Conservation (phyloP, 2,329 filamentous ascomycete genomes). For the Ophiostoma populinum region DNA sequence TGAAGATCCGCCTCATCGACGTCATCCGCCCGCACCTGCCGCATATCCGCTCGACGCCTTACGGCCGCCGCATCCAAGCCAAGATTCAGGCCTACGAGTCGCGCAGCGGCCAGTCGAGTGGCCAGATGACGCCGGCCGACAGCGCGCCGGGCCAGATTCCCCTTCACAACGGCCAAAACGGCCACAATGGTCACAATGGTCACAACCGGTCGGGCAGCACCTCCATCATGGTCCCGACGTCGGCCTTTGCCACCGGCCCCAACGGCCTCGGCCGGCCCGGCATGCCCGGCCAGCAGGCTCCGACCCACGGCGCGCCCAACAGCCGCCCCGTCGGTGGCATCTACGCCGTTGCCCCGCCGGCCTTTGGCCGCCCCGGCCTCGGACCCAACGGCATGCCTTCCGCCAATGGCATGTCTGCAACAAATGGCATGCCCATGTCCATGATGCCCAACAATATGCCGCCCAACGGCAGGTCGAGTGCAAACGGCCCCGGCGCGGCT, state of each 20-base stretch:
- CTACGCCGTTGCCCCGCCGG: constrained; percentile 10
- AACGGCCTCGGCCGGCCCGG: constrained; percentile 18
- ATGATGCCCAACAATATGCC: constrained; percentile 8
- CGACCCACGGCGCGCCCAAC: background rate
- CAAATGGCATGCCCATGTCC: no score
- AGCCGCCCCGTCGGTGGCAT: constrained; percentile 6
- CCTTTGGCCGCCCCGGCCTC: constrained; percentile 7
- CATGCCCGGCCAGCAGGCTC: background rate
- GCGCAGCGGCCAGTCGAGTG: constrained; percentile 24
- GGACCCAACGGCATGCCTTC: constrained; percentile 5
- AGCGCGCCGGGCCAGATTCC: constrained; percentile 36
- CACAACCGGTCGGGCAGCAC: constrained; percentile 26
- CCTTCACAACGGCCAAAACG: constrained; percentile 23
- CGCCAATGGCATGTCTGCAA: background rate
- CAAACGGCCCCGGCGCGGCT: constrained; percentile 8
- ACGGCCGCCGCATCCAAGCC: constrained; percentile 81
- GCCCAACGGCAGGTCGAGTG: no score
- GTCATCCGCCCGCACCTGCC: constrained; percentile 71
- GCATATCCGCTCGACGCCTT: constrained; percentile 74
- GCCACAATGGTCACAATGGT: constrained; percentile 21
- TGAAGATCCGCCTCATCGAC: constrained; percentile 63
- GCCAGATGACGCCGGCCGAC: constrained; percentile 35
- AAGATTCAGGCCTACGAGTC: constrained; percentile 55
- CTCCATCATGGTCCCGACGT: constrained; percentile 17
- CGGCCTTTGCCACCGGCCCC: constrained; percentile 16